Percentiles rank a stretch among this genome's conserved stretches.
phyloP scores from a whole-genome alignment of 352 stramenopile species.

The Phytophthora sp. region DNA sequence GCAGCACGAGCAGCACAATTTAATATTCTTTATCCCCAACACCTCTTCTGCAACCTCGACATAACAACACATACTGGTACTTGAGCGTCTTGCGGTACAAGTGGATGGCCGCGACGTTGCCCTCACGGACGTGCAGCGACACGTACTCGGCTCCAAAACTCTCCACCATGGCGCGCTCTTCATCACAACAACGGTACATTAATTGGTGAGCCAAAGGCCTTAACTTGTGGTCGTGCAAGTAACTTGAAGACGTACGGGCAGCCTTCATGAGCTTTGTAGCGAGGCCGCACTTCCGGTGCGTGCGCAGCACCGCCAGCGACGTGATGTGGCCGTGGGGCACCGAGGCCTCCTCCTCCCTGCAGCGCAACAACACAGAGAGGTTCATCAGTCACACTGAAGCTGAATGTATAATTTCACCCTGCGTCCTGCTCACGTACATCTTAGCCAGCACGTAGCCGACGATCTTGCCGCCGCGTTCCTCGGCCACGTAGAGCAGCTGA shows the following conservation, averaged over 20 bases:
- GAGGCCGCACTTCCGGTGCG: conserved; percentile 97
- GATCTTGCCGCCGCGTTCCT: conserved; percentile 98
- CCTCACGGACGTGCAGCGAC: conserved; percentile 99
- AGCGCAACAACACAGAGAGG: conserved; percentile 2
- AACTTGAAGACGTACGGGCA: conserved; percentile 62
- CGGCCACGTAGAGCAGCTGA: conserved; percentile 98
- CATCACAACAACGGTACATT: conserved; percentile 1
- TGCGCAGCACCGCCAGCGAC: conserved; percentile 97
- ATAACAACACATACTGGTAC: conserved; percentile 89
- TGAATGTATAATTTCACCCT: too few species aligned
- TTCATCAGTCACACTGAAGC: too few species aligned
- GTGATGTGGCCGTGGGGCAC: conserved; percentile 99
- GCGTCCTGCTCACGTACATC: too few species aligned
- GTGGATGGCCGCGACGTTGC: conserved; percentile 98
- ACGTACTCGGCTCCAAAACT: conserved; percentile 98
- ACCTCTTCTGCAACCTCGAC: neutral
- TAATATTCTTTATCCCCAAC: neutral
- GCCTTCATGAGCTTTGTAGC: conserved; percentile 98
- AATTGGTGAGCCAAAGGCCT: neutral
- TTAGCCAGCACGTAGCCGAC: conserved; percentile 99
- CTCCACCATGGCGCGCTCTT: conserved; percentile 95
- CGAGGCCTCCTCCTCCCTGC: conserved; percentile 81
- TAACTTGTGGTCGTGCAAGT: neutral
- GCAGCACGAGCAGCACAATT: neutral
- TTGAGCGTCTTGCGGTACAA: conserved; percentile 98